A percentile compares a stretch with the other conserved stretches of the same genome.
Conservation (phyloP, 2,329 filamentous ascomycete genomes). For the Coccinonectria pachysandricola region DNA sequence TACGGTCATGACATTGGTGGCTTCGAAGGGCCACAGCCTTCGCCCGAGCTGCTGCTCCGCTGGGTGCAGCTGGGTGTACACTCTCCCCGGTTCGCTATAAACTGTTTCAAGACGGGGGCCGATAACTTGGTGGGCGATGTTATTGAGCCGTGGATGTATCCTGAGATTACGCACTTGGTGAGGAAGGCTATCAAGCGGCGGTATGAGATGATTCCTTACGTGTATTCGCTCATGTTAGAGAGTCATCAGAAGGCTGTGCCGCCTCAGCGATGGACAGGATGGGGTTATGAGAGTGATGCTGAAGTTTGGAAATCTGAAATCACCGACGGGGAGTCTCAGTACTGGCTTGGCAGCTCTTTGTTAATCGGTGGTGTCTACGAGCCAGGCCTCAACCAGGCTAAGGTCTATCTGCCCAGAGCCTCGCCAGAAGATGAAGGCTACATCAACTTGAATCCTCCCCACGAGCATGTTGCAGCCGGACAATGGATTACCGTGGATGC, state of each 20-base stretch:
- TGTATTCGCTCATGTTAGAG: slow-evolving; percentile 54
- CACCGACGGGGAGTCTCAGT: slow-evolving; percentile 57
- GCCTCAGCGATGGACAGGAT: slow-evolving; percentile 62
- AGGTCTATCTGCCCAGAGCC: slow-evolving; percentile 51
- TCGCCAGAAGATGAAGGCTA: slow-evolving; percentile 46
- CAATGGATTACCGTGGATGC: slow-evolving; percentile 30
- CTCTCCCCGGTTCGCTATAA: slow-evolving; percentile 63
- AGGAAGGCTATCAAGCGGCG: slow-evolving; percentile 57
- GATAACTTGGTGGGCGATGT: slow-evolving; percentile 61
- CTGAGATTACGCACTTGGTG: slow-evolving; percentile 51
- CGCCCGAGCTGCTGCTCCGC: slow-evolving; percentile 58
- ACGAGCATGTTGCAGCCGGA: slow-evolving; percentile 41
- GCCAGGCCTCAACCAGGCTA: slow-evolving; percentile 40
- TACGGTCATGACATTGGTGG: slow-evolving; percentile 68
- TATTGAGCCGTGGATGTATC: slow-evolving; percentile 72
- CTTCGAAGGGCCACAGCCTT: slow-evolving; percentile 64
- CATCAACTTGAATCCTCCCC: slow-evolving; percentile 51
- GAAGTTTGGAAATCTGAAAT: slow-evolving; percentile 54
- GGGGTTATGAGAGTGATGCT: slow-evolving; percentile 58
- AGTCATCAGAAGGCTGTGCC: slow-evolving; percentile 52
- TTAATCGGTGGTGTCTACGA: slow-evolving; percentile 60
- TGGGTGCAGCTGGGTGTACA: slow-evolving; percentile 66
- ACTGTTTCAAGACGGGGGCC: slow-evolving; percentile 63
- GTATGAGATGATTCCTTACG: slow-evolving; percentile 62
- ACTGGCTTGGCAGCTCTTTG: slow-evolving; percentile 59